A percentile compares a stretch with the other conserved stretches of the same genome.
Evolutionary conservation across 768 basidiomycete species (phyloP).

Genomic region (Hypholoma sublateritium): DNA sequence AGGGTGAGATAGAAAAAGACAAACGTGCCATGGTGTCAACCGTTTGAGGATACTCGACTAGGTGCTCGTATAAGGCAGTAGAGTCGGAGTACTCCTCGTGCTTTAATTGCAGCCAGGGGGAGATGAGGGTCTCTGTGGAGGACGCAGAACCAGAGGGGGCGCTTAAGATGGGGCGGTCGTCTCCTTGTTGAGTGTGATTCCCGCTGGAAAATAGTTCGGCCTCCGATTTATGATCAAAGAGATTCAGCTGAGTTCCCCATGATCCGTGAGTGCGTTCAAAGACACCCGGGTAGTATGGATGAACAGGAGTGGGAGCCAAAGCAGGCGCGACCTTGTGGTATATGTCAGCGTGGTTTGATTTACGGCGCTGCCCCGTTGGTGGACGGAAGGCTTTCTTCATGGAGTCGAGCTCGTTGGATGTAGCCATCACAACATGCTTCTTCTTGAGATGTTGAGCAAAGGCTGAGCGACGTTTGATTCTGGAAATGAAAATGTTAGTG

Average conservation of each 20-base stretch:
- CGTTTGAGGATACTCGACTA: background rate
- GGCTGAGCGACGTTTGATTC: conserved; percentile 64
- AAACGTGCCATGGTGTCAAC: background rate
- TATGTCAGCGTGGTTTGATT: background rate
- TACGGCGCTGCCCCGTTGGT: background rate
- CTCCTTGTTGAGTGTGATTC: too few relatives aligned
- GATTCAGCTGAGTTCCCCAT: too few relatives aligned
- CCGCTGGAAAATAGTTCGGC: too few relatives aligned
- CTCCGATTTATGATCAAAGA: too few relatives aligned
- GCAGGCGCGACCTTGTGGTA: background rate
- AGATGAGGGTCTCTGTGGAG: too few relatives aligned
- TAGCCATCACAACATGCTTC: conserved; percentile 43
- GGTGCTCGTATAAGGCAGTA: background rate
- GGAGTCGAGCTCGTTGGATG: conserved; percentile 29
- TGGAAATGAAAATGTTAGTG: conserved; percentile 21
- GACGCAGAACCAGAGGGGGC: too few relatives aligned
- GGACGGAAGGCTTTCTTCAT: conserved; percentile 16
- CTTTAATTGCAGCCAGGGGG: too few relatives aligned
- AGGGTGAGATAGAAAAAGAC: background rate
- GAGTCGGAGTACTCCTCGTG: background rate
- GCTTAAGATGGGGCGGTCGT: too few relatives aligned
- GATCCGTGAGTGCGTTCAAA: too few relatives aligned
- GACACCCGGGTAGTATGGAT: background rate
- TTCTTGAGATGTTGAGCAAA: conserved; percentile 51
- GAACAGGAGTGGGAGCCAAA: conserved; percentile 9